Percentiles rank a stretch among this genome's conserved stretches.
These are phyloP conservation scores for Boechera divaricarpa DNA, from an alignment of 345 rosid genomes.

Conservation along the genomic window DNA sequence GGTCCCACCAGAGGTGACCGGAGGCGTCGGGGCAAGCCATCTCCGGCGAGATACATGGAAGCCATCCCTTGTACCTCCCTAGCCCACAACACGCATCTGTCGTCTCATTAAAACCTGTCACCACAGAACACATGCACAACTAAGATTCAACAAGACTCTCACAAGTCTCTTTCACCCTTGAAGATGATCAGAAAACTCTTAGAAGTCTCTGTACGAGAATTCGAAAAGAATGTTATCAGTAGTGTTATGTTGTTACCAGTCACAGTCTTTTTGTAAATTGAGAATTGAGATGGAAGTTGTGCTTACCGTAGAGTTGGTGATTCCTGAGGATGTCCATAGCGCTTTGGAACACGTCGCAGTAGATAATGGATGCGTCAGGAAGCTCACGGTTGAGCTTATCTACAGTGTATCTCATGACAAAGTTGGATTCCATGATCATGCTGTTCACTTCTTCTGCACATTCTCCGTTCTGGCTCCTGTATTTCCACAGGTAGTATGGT, in stretches of 20 bases:
- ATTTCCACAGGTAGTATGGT: slow-evolving; percentile 81
- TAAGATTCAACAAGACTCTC: not conserved
- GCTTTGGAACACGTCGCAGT: slow-evolving; percentile 80
- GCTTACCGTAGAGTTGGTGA: slow-evolving; percentile 65
- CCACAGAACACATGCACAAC: not conserved
- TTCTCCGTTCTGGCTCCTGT: slow-evolving; percentile 70
- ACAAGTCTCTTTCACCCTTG: not conserved
- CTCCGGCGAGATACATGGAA: slow-evolving; percentile 74
- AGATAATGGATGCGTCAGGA: slow-evolving; percentile 58
- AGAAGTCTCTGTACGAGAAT: not conserved
- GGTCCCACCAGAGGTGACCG: slow-evolving; percentile 88
- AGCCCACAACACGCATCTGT: slow-evolving; percentile 87
- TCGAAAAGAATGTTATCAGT: not conserved
- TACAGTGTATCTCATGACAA: slow-evolving; percentile 70
- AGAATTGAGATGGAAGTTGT: not conserved
- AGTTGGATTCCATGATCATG: slow-evolving; percentile 79
- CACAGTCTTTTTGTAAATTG: not conserved
- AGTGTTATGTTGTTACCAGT: not conserved
- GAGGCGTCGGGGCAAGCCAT: slow-evolving; percentile 83
- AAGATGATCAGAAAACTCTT: slow-evolving; percentile 7
- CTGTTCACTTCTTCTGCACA: slow-evolving; percentile 78
- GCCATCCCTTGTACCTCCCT: slow-evolving; percentile 85
- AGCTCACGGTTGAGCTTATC: slow-evolving; percentile 68
- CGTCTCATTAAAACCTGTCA: slow-evolving; percentile 73
- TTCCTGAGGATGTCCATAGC: slow-evolving; percentile 86